Percentiles rank a stretch among this genome's conserved stretches.
Conservation (phyloP, 148 eudicot species). For the Diospyros kaki region DNA sequence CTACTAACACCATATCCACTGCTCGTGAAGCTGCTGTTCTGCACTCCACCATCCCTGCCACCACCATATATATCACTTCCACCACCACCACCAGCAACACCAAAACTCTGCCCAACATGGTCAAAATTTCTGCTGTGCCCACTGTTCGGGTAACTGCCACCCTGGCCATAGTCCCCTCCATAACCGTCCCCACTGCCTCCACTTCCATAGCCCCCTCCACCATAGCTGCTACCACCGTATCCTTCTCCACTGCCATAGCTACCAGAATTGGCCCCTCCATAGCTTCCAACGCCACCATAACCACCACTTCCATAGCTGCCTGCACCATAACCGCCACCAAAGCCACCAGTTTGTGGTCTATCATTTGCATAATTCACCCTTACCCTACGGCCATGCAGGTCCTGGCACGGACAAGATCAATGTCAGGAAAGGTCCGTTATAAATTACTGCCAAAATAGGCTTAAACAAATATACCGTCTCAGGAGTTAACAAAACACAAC, state of each 20-base stretch:
- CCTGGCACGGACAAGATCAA: constrained; percentile 36
- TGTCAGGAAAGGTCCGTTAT: not conserved
- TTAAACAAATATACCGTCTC: not conserved
- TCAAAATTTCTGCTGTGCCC: constrained; percentile 15
- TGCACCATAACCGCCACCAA: constrained; percentile 17
- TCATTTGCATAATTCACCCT: constrained; percentile 76
- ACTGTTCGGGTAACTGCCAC: not conserved
- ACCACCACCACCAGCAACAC: constrained; percentile 27
- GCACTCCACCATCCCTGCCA: constrained; percentile 21
- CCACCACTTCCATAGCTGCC: constrained; percentile 25
- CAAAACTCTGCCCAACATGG: constrained; percentile 15
- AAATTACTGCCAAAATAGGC: not conserved
- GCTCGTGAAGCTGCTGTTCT: constrained; percentile 23
- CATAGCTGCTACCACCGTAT: constrained; percentile 31
- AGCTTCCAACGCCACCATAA: constrained; percentile 5
- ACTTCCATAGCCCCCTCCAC: constrained; percentile 20
- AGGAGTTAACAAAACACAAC: not conserved
- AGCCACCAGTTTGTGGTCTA: constrained; percentile 38
- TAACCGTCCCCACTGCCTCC: constrained; percentile 16
- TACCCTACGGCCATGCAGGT: constrained; percentile 69
- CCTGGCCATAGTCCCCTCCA: constrained; percentile 22
- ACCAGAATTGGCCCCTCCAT: constrained; percentile 4
- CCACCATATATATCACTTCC: constrained; percentile 22
- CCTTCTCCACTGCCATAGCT: constrained; percentile 11
- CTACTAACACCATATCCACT: constrained; percentile 29